Percentiles rank a stretch among this genome's conserved stretches.
Evolutionary conservation across 345 rosid genomes (phyloP).

Genomic region (Pugionium cornutum): DNA sequence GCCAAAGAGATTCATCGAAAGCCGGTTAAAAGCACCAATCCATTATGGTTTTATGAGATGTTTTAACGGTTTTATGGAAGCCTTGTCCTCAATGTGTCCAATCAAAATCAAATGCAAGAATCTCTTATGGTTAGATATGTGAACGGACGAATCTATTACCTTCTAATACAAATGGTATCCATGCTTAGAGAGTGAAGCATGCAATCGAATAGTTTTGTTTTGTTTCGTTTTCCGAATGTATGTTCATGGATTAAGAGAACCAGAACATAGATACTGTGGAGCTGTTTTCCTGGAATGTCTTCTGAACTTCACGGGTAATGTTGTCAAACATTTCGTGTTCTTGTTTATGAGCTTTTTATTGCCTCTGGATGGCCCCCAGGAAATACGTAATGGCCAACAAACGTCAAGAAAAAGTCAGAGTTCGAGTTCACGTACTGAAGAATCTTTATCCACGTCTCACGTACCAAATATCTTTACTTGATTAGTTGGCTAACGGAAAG

Average conservation of each 20-base stretch:
- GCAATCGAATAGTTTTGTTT: too few species aligned
- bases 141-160: conserved; percentile 17
- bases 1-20: conserved; percentile 48
- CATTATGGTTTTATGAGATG: not conserved
- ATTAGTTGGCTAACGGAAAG: too few species aligned
- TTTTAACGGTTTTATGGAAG: conserved; percentile 5
- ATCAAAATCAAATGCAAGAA: not conserved
- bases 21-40: conserved; percentile 27
- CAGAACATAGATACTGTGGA: too few species aligned
- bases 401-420: too few species aligned
- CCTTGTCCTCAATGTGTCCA: not conserved
- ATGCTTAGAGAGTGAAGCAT: not conserved
- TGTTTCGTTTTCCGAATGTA: too few species aligned
- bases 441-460: too few species aligned
- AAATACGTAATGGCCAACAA: conserved; percentile 56
- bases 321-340: conserved; percentile 82
- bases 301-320: conserved; percentile 61
- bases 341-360: conserved; percentile 38
- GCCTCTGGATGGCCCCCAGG: conserved; percentile 99
- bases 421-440: too few species aligned
- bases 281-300: too few species aligned
- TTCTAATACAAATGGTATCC: conserved; percentile 38
- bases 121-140: conserved; percentile 1
- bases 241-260: too few species aligned
- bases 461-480: too few species aligned